Evolutionary conservation across 305 asterid genomes (phyloP).

Genomic region (Ilex paraguariensis): DNA sequence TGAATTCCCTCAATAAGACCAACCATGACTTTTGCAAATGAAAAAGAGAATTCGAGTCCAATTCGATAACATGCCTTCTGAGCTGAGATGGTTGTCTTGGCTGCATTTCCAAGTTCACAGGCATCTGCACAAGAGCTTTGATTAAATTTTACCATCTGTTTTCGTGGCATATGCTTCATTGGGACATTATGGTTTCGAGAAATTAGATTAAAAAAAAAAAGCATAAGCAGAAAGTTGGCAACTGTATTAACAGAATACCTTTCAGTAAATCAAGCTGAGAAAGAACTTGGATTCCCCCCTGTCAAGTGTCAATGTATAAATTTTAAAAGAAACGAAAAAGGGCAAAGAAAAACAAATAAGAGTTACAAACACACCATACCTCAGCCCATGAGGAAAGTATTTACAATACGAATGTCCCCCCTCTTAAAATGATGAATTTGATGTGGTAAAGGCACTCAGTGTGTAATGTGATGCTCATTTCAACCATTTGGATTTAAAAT

Average conservation of each 20-base stretch:
- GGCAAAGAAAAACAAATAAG: background rate
- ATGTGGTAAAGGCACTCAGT: too few relatives aligned
- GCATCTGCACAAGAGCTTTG: conserved; percentile 18
- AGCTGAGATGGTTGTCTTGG: conserved; percentile 2
- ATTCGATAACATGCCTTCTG: conserved; percentile 8
- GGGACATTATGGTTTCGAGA: background rate
- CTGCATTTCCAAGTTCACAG: conserved; percentile 5
- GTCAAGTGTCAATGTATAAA: conserved; percentile 19
- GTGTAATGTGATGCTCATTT: too few relatives aligned
- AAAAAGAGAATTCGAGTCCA: background rate
- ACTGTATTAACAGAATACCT: conserved; percentile 29
- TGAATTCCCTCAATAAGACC: background rate
- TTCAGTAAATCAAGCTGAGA: conserved; percentile 57
- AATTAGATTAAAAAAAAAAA: conserved; percentile 5
- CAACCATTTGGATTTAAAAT: too few relatives aligned
- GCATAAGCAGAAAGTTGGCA: background rate
- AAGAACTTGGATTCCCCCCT: conserved; percentile 49
- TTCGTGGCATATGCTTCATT: background rate
- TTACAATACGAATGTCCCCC: background rate
- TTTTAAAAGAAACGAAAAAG: conserved; percentile 1
- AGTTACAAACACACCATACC: background rate
- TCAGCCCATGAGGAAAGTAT: background rate
- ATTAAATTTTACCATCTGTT: conserved; percentile 7
- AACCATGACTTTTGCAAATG: background rate
- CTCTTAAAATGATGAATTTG: too few relatives aligned